Evolutionary conservation across 2,329 filamentous ascomycete species (phyloP), one percentile per base, ranked within the genome.

Genomic region (Coniochaeta ligniaria): DNA sequence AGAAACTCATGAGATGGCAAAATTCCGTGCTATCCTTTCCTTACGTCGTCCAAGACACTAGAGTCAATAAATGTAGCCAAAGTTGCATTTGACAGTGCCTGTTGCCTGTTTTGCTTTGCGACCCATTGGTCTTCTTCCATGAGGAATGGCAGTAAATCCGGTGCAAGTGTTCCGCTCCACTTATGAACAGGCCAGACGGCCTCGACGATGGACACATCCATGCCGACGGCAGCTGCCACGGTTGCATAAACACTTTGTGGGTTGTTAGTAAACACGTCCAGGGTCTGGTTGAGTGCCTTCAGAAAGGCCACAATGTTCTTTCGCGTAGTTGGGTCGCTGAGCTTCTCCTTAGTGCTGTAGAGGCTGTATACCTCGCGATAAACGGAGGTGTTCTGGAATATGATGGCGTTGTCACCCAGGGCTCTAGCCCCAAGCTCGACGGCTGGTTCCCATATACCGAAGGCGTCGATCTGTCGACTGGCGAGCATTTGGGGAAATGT

Each of bases 351-450:
- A 2, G 71, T 74, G 17, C 70, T 69, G 56, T 70, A 70, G 33
- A 74, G 62, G 50, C 66, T 71, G 63, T 72, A 74, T 17, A 74
- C 66, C 66, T 74, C 72, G 33, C 71, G 67, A 61, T 74, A 74
- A 6, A 68, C 59, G 1, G 67, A 66, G 52, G 64, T 63, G 59
- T 73, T 68, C 56, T 68, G 64, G 60, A 73, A 73, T 16, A 72
- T 61, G 43, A 70, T 61, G 11, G 66, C 66, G 33, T 69, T 66
- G 22, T 60, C 58, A 1, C 67, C 70, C n/a, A 71, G 50, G 1
- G 66, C 68, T 12, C 68, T 60, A 31, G 68, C 65, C 3, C 65
- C 71, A 3, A 74, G 64, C 65, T 74, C 66, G 8, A 72, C 69
- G 17, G 68, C 66, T 24, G 72, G 70, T 66, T 74, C 72, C 72